These are phyloP conservation scores for Rhodamnia argentea DNA, from an alignment of 345 rosid species.

Conservation along the genomic window DNA sequence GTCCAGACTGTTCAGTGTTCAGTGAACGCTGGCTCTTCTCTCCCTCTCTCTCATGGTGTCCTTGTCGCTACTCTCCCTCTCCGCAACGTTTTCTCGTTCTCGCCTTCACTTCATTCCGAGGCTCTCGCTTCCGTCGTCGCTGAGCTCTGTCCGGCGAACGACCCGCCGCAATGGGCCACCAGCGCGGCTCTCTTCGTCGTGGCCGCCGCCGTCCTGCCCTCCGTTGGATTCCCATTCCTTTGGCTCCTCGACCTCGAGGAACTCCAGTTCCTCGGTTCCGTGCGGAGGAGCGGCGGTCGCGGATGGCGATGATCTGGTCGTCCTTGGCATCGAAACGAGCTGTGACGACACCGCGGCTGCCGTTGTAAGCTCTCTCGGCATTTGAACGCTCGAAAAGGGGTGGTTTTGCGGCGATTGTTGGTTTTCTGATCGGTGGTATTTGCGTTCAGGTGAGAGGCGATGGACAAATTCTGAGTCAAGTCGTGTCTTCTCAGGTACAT, in stretches of 20 bases:
- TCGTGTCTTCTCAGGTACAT: conserved; percentile 86
- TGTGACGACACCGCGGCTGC: conserved; percentile 99
- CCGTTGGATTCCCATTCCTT: not conserved
- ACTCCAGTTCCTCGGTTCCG: not conserved
- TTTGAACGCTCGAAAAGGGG: not conserved
- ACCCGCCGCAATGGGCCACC: not conserved
- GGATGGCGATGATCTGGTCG: conserved; percentile 39
- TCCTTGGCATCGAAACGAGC: conserved; percentile 93
- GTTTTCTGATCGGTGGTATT: not conserved
- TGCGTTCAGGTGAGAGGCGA: conserved; percentile 60
- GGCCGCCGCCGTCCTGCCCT: not conserved
- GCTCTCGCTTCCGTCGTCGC: conserved; percentile 7
- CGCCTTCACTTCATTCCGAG: conserved; percentile 27
- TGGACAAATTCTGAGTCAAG: conserved; percentile 90
- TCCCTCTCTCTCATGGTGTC: not conserved
- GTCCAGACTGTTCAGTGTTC: not conserved
- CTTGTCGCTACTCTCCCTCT: conserved; percentile 13
- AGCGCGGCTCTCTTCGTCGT: not conserved
- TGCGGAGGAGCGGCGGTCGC: not conserved
- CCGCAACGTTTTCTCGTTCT: conserved; percentile 37
- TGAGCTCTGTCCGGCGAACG: not conserved
- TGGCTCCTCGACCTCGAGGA: conserved; percentile 8
- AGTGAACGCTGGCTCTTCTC: not conserved
- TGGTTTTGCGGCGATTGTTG: not conserved
- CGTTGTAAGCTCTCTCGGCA: conserved; percentile 31